These are phyloP conservation scores for Macrophomina pseudophaseolina DNA, from an alignment of 2,329 filamentous ascomycete species.

Conservation along the genomic window DNA sequence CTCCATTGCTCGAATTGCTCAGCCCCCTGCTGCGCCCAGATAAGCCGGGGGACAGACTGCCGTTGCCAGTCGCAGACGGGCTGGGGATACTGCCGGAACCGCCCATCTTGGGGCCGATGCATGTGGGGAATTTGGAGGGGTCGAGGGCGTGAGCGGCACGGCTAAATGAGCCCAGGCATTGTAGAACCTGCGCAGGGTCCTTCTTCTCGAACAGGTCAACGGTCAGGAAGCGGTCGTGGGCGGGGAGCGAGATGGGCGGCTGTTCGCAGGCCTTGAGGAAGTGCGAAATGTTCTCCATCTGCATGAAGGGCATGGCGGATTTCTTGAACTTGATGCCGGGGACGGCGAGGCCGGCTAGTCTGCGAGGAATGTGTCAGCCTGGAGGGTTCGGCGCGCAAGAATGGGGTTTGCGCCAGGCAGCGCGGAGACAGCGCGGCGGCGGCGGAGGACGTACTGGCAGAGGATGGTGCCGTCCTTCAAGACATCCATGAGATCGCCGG, in stretches of 20 bases:
- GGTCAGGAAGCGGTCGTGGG: conserved; percentile 95
- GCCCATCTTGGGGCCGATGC: conserved; percentile 75
- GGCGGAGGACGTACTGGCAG: conserved; percentile 70
- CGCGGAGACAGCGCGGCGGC: not conserved
- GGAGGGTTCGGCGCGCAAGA: not conserved
- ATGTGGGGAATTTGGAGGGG: conserved; percentile 72
- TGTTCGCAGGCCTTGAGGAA: conserved; percentile 88
- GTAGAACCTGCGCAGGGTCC: conserved; percentile 92
- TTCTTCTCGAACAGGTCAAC: conserved; percentile 96
- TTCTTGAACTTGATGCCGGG: conserved; percentile 88
- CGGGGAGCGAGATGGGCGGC: conserved; percentile 82
- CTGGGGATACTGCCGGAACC: conserved; percentile 42
- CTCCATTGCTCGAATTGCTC: conserved; percentile 35
- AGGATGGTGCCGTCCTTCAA: conserved; percentile 90
- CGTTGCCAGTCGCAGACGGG: conserved; percentile 41
- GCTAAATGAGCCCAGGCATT: conserved; percentile 91
- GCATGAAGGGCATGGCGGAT: conserved; percentile 95
- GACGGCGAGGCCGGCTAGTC: conserved; percentile 79
- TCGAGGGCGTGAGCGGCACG: conserved; percentile 78
- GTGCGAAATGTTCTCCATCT: conserved; percentile 99
- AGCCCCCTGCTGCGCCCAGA: conserved; percentile 43
- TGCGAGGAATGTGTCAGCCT: conserved; percentile 42
- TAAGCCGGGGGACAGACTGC: conserved; percentile 30
- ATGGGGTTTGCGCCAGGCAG: conserved; percentile 8
- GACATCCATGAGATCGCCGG: conserved; percentile 79